Evolutionary conservation across 2,329 filamentous ascomycete species (phyloP).

Genomic region (Paecilomyces variotii): DNA sequence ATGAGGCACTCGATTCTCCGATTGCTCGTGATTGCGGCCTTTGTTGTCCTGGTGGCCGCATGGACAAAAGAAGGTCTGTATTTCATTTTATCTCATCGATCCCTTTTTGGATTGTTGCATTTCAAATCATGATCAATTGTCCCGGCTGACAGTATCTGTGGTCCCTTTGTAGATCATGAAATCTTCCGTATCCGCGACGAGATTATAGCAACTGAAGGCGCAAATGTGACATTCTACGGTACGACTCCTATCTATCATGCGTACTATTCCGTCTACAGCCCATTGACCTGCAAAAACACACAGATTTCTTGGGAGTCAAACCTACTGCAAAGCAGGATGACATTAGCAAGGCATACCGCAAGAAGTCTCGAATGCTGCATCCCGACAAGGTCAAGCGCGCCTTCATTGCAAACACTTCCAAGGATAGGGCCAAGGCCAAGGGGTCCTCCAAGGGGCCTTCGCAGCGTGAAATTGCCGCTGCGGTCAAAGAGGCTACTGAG

Average conservation of each 20-base stretch:
- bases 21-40: constrained; percentile 60
- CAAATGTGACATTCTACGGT: constrained; percentile 79
- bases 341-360: constrained; percentile 89
- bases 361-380: constrained; percentile 73
- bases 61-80: constrained; percentile 80
- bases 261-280: not conserved
- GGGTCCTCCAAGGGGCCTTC: constrained; percentile 62
- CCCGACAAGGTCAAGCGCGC: constrained; percentile 92
- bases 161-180: constrained; percentile 73
- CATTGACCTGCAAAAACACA: constrained; percentile 11
- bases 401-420: constrained; percentile 62
- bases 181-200: constrained; percentile 95
- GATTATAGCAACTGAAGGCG: constrained; percentile 64
- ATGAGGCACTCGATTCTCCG: constrained; percentile 64
- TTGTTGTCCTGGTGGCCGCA: constrained; percentile 61
- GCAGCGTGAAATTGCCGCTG: constrained; percentile 65
- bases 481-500: constrained; percentile 72
- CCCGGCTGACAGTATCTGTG: constrained; percentile 2
- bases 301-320: constrained; percentile 75
- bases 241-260: constrained; percentile 5
- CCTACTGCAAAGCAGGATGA: constrained; percentile 71
- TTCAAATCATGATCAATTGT: not conserved
- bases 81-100: no score
- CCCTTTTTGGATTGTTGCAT: not conserved
- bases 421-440: constrained; percentile 42